These are phyloP conservation scores for Cladophialophora exuberans DNA, from an alignment of 2,329 filamentous ascomycete species.

Conservation along the genomic window DNA sequence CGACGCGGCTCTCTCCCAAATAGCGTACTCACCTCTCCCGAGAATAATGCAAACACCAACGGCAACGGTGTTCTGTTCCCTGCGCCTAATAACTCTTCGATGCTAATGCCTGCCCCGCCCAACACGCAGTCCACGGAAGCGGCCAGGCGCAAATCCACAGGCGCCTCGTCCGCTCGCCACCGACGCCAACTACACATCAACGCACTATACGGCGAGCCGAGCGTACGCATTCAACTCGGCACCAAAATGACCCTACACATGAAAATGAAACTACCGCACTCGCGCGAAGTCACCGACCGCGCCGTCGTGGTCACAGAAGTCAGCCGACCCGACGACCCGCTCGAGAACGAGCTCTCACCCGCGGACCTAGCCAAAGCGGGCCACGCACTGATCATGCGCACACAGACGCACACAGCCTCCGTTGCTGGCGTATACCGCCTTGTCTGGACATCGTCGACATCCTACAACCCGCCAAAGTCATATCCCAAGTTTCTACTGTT, in stretches of 20 bases:
- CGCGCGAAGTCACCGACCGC: conserved; percentile 21
- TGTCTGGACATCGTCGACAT: conserved; percentile 40
- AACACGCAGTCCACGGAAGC: conserved; percentile 23
- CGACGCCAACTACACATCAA: conserved; percentile 28
- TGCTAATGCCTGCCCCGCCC: conserved; percentile 25
- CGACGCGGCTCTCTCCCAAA: conserved; percentile 24
- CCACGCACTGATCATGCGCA: conserved; percentile 7
- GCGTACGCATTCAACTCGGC: conserved; percentile 40
- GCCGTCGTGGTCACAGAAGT: conserved; percentile 32
- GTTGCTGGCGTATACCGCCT: conserved; percentile 33
- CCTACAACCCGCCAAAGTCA: conserved; percentile 39
- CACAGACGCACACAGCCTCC: conserved; percentile 32
- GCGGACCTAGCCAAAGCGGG: conserved; percentile 26
- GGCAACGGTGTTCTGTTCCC: conserved; percentile 23
- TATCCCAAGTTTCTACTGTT: conserved; percentile 41
- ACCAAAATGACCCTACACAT: conserved; percentile 50
- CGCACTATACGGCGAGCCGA: conserved; percentile 32
- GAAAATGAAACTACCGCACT: conserved; percentile 43
- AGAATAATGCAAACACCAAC: background rate
- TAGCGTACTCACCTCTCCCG: conserved; percentile 13
- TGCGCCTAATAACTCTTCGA: conserved; percentile 18
- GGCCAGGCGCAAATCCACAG: conserved; percentile 21
- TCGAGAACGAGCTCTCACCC: conserved; percentile 10
- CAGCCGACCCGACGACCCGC: conserved; percentile 31
- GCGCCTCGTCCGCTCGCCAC: conserved; percentile 3